Conservation (phyloP, 768 basidiomycete species). For the Boletus insuetus region DNA sequence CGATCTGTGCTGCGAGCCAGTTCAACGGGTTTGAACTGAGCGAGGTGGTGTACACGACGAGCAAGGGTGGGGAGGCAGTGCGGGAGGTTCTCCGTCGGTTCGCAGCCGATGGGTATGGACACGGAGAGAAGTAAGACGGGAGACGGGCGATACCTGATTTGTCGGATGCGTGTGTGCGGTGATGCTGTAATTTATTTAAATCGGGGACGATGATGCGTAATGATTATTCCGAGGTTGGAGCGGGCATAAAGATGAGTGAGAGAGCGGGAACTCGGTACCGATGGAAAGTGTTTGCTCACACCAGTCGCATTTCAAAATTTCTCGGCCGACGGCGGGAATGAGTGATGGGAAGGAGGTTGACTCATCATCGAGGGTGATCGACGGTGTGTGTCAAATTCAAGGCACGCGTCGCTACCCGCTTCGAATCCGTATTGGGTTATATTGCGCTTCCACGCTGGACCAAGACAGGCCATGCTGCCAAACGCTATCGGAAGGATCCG, state of each 20-base stretch:
- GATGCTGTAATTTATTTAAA: conserved; percentile 14
- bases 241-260: background rate
- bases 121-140: conserved; percentile 18
- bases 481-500: background rate
- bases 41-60: conserved; percentile 76
- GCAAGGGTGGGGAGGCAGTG: conserved; percentile 54
- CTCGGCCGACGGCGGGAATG: conserved; percentile 17
- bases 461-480: background rate
- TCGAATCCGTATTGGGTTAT: conserved; percentile 23
- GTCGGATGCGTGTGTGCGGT: background rate
- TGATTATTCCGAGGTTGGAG: conserved; percentile 4
- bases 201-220: conserved; percentile 10
- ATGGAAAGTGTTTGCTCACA: background rate
- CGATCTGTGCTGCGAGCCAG: conserved; percentile 93
- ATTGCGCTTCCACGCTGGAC: conserved; percentile 10
- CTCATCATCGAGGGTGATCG: conserved; percentile 29
- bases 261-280: conserved; percentile 8
- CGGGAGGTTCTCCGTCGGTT: conserved; percentile 48
- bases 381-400: conserved; percentile 24
- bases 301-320: background rate
- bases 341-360: conserved; percentile 7
- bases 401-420: conserved; percentile 18
- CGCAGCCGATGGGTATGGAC: conserved; percentile 42
- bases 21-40: conserved; percentile 91
- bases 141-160: background rate